Base-by-base conservation (phyloP, 2,329 filamentous ascomycete genomes). In the Claviceps quebecensis region DNA sequence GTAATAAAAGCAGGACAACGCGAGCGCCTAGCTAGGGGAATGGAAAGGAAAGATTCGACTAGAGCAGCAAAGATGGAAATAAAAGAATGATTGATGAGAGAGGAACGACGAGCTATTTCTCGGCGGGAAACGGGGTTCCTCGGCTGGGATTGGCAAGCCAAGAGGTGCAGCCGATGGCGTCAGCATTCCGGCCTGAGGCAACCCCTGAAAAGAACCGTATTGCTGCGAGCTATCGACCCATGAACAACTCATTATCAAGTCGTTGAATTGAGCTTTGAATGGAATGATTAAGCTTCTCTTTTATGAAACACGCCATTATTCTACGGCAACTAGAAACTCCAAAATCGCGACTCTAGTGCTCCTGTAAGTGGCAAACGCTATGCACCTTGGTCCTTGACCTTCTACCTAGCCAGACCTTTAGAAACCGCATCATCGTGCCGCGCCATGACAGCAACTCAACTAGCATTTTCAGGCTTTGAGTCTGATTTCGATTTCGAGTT, bases 111-210 rank as follows among this genome's bases (percentile, higher is more conserved):
- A 40, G 38, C n/a, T 19, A 3, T n/a, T 40, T 19, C 29, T 11
- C 29, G 8, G 29, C 29, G 29, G 3, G 9, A 34, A 34, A 34
- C 9, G 29, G 22, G 29, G 29, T 34, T 34, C 29, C 29, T 34
- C 29, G 29, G 29, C 9, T 34, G 9, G 9, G 26, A 29, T 29
- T 29, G 26, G 23, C 26, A 29, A 29, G 23, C 5, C 23, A 26
- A 26, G 23, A 26, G 23, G 23, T 26, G 23, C 23, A 47, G 29
- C 51, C 43, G 45, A 53, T 55, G 37, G 53, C 53, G 53, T 52
- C 53, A 52, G 38, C 46, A 14, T 48, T 51, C 19, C 23, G 43
- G 41, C 51, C 52, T 51, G 36, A 48, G 49, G 52, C 49, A 52
- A 16, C n/a, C n/a, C 19, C 26, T n/a, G 11, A 34, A 34, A 34